Evolutionary conservation across 2,329 filamentous ascomycete genomes (phyloP), one percentile per base, ranked within the genome.

Genomic region (Diaporthe destruens): DNA sequence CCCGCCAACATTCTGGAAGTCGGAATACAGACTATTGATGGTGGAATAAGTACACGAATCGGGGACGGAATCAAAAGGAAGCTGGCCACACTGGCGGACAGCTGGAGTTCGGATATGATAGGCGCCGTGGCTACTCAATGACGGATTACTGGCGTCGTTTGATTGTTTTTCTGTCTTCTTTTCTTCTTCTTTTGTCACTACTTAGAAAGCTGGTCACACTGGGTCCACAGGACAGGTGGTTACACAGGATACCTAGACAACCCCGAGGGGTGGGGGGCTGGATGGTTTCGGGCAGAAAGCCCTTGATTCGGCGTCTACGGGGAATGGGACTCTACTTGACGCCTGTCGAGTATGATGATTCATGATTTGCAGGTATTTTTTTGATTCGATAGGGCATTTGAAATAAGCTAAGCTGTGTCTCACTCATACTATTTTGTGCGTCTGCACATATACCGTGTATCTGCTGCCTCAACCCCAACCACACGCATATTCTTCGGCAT

Each of bases 1-100:
- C 82, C 85, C 0, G 74, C 72, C 0, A 81, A 83, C 2, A 79
- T 87, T 2, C 77, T 87, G 23, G 76, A 77, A 6, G 84, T 86
- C 75, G 84, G 82, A 0, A 76, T 85, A 44, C 80, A 79, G 72
- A 78, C 80, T 20, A 79, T 87, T 11, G 80, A 83, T 7, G 80
- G 81, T 5, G 83, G 84, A 6, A 71, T 80, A n/a, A 84, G 82
- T 75, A 82, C 82, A 1, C 81, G 85, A 4, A 78, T 87, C 14
- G 80, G 82, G 23, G 85, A 86, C 54, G 85, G 85, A 18, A 84
- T 87, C 66, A 81, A 79, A 69, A 80, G 85, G 44, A 87, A 87
- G 78, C 79, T 87, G 6, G 72, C 80, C 0, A 68, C 79, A 0
- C 76, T 87, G n/a, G 78, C 79, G 1, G 77, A 72, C 3, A 81